Base-by-base conservation (phyloP, 75 land plant genomes). In the Selaginella moellendorffii region DNA sequence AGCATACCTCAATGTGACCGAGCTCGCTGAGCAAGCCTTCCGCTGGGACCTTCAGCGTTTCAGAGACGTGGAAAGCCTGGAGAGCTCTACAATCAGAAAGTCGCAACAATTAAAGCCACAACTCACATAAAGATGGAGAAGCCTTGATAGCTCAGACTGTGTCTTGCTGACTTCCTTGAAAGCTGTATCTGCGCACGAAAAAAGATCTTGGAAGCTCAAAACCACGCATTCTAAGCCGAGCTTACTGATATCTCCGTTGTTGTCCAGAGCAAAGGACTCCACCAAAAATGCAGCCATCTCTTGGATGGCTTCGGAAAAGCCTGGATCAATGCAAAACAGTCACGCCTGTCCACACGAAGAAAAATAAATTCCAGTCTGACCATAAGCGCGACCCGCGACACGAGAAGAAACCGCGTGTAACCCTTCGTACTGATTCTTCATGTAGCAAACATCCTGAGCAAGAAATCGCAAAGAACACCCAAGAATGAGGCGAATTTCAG, bases 41-140 rank as follows among this genome's bases (percentile, higher is more conserved):
- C 14, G 74, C 60, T 27, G 74, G 68, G 17, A 51, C 28, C n/a
- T 59, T 72, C 23, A 72, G 31, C 2, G 74, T 72, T 60, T 66
- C 52, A 2, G 69, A 28, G 18, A 72, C 74, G 31, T 72, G 74
- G 24, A 67, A 24, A 61, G 74, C 74, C 74, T 72, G 74, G n/a
- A 68, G 29, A 24, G 0, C 59, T 27, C n/a, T 64, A 8, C 25
- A 14, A 29, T 30, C 51, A 21, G 25, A 17, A 21, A n/a, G 8
- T 5, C 21, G 26, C 1, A 23, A 46, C 52, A 18, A 18, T 18
- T 46, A 10, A 10, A 46, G 18, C 18, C 19, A 9, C 24, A 8
- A 56, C 60, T 25, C 60, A 36, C 22, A 46, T 46, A 65, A 0
- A 46, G n/a, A 24, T 31, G 22, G 22, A 28, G 21, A 46, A 25